phyloP scores from a whole-genome alignment of 1,139 yeast species.

The Kodamaea plutei region DNA sequence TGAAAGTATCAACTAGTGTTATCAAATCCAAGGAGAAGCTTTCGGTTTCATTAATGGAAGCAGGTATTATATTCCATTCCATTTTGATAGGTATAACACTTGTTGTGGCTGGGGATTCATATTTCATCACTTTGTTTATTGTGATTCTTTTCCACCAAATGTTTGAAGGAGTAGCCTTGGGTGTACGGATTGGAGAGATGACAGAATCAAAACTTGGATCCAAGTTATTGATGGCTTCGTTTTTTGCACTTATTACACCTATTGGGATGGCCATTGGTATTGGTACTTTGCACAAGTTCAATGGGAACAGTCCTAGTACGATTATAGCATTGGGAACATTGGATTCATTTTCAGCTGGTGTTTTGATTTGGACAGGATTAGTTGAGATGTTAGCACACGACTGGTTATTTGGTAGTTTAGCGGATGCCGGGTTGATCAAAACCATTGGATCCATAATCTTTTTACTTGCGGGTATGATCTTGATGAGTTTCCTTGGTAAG shows the following conservation, averaged over 20 bases:
- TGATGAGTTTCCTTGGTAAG: conserved; percentile 39
- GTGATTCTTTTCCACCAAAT: conserved; percentile 19
- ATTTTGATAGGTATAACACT: conserved; percentile 22
- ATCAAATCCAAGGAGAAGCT: conserved; percentile 13
- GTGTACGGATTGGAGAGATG: conserved; percentile 17
- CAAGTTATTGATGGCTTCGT: conserved; percentile 16
- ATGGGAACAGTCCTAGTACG: conserved; percentile 28
- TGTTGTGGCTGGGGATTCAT: conserved; percentile 25
- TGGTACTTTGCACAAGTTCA: conserved; percentile 23
- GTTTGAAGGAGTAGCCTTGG: conserved; percentile 18
- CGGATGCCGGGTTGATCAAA: conserved; percentile 17
- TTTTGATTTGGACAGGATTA: conserved; percentile 32
- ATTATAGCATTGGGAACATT: conserved; percentile 31
- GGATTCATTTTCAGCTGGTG: conserved; percentile 34
- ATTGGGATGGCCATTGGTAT: conserved; percentile 29
- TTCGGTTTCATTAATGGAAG: conserved; percentile 18
- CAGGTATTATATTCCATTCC: conserved; percentile 27
- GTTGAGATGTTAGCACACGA: conserved; percentile 33
- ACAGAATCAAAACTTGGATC: conserved; percentile 2
- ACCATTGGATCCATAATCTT: conserved; percentile 19
- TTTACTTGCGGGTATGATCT: conserved; percentile 27
- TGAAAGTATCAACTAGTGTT: background rate
- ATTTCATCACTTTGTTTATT: conserved; percentile 18
- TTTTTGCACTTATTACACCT: conserved; percentile 21
- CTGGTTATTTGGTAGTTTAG: conserved; percentile 29